Percentiles rank a stretch among this genome's conserved stretches.
phyloP scores from a whole-genome alignment of 176 grass and related monocot genomes.

The Pontederia crassipes region DNA sequence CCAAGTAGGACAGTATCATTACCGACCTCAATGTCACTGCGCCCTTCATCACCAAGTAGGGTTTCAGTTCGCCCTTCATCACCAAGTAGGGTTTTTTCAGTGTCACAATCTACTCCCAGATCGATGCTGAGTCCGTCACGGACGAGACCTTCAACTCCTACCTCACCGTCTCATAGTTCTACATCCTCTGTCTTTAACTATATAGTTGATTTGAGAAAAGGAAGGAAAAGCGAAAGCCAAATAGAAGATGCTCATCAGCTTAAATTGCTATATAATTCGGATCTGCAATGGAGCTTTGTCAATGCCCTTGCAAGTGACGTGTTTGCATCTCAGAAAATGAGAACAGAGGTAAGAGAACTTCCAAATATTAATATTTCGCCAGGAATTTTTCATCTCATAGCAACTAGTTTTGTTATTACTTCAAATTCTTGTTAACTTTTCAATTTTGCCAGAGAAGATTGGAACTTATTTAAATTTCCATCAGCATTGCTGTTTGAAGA shows the following conservation, averaged over 20 bases:
- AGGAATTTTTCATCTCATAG: neutral
- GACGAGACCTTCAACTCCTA: slow-evolving; percentile 66
- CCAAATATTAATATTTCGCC: neutral
- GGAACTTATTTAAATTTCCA: too few relatives aligned
- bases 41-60: slow-evolving; percentile 5
- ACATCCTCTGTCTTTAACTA: slow-evolving; percentile 48
- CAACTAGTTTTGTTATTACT: neutral
- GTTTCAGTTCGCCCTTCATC: slow-evolving; percentile 36
- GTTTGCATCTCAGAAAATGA: slow-evolving; percentile 62
- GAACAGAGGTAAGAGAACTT: slow-evolving; percentile 56
- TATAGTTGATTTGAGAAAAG: slow-evolving; percentile 56
- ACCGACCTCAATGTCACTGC: neutral
- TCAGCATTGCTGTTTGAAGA: too few relatives aligned
- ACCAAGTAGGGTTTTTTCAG: neutral
- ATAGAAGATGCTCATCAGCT: slow-evolving; percentile 82
- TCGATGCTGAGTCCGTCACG: neutral
- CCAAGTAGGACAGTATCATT: slow-evolving; percentile 4
- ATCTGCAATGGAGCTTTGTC: slow-evolving; percentile 82
- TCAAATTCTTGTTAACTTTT: neutral
- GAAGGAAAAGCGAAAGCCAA: slow-evolving; percentile 55
- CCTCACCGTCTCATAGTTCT: slow-evolving; percentile 52
- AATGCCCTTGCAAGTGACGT: slow-evolving; percentile 70
- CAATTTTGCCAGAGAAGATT: too few relatives aligned
- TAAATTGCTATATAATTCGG: slow-evolving; percentile 66
- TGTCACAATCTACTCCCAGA: neutral